Conservation (phyloP, 2,329 filamentous ascomycete species). For the Byssoonygena ceratinophila region DNA sequence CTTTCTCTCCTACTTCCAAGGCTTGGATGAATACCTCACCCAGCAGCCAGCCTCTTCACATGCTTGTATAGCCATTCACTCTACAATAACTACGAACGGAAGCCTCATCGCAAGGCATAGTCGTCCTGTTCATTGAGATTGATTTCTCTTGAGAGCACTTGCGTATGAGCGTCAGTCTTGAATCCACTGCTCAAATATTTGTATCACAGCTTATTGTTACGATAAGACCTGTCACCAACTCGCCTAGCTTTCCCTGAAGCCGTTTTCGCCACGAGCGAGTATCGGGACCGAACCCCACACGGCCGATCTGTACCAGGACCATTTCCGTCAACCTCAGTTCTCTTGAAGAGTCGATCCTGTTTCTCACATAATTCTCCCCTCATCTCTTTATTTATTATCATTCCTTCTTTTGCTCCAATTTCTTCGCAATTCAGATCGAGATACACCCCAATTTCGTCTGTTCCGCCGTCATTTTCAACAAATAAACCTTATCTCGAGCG, state of each 20-base stretch:
- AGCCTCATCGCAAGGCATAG: neutral
- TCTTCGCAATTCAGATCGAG: slow-evolving; percentile 11
- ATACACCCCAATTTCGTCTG: slow-evolving; percentile 8
- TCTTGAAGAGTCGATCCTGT: neutral
- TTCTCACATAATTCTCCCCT: neutral
- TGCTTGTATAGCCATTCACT: no score
- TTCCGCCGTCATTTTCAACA: neutral
- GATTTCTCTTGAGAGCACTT: neutral
- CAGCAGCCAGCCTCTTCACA: neutral
- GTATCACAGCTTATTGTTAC: neutral
- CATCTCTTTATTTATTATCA: slow-evolving; percentile 10
- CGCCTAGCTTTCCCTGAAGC: neutral
- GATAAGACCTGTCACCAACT: slow-evolving; percentile 3
- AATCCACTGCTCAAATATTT: neutral
- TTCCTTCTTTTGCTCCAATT: slow-evolving; percentile 3
- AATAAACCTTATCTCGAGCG: neutral
- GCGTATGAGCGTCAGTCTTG: neutral
- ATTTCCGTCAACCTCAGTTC: neutral
- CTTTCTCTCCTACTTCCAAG: neutral
- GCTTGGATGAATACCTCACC: neutral
- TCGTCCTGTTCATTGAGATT: no score
- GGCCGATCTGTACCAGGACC: neutral
- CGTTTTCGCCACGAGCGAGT: slow-evolving; percentile 8
- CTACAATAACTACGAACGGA: no score
- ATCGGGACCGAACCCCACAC: slow-evolving; percentile 10